Base-by-base conservation (phyloP, 805 yeast genomes). In the Candida xiaguanensis region DNA sequence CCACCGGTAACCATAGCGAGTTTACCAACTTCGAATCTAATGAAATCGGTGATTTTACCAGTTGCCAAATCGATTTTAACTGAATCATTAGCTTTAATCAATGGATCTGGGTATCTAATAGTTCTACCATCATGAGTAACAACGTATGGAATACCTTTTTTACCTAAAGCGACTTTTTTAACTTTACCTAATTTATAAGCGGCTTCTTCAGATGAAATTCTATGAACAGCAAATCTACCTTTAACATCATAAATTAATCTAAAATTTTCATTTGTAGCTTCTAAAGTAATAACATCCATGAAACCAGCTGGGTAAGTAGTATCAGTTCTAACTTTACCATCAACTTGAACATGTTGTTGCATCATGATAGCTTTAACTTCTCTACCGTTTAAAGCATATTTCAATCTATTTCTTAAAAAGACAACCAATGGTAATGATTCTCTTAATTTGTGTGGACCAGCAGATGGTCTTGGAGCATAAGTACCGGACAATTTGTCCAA, bases 41-140 rank as follows among this genome's bases (percentile, higher is more conserved):
- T 61, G 52, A 50, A 62, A 47, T 63, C 69, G 40, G 84, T 72
- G 69, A 89, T 82, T 81, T 91, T 91, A 72, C 97, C 97, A 55
- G 96, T 73, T 59, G 91, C 95, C 65, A 91, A 78, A 76, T 91
- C 96, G 67, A 91, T 76, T 83, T 90, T 90, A 67, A 91, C 96
- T 59, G 98, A 86, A 78, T 91, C 99, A 82, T 93, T 90, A 65
- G 88, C 89, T 77, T 79, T 91, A 83, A 91, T 82, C 59, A 75
- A 72, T 75, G 99, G 99, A 70, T 91, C 98, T 73, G 98, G 98
- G 87, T 90, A 91, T 77, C 98, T 90, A 79, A 91, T 77, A 68
- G 99, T 91, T 83, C 99, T 90, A 75, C 99, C 98, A 69, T 91
- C 99, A 83, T 91, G 99, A 67, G 99, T 91, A 58, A 91, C 98